Evolutionary conservation across 176 grass and related monocot species (phyloP), one percentile per base, ranked within the genome.

Genomic region (Tuctoria greenei): DNA sequence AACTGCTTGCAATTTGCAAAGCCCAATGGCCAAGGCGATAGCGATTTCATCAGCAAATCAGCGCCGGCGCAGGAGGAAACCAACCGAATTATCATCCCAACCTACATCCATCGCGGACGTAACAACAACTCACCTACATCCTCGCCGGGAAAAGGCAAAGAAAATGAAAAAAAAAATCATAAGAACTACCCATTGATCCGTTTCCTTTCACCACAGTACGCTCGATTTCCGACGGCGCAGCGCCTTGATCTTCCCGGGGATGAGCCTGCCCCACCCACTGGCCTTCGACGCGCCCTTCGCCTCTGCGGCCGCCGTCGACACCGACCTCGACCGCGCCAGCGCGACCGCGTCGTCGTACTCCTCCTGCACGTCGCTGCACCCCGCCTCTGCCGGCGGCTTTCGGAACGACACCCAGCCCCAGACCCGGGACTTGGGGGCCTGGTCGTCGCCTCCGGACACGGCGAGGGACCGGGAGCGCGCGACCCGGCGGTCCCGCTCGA

Each of bases 211-310:
- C 61, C 49, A 6, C 5, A 64, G 66, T 0, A 71, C 60, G 16
- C 72, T 44, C 2, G 78, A 73, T 78, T 88, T 97, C 21, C 79
- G 89, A 40, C 77, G 67, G 26, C 85, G 85, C 58, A 99, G 83
- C 54, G 74, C 84, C 72, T 84, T 92, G 81, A 92, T 90, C 69
- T 86, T 84, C 54, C 85, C 81, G 0, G 91, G 68, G 9, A 95
- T 80, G 49, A 87, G 72, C 82, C 80, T 73, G 3, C 83, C 76
- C 90, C 83, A 90, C 49, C 79, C 52, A 0, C 67, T 75, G 25
- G 58, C 10, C 64, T 83, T 85, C 7, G 44, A 11, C 10, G 67
- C 6, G 2, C 6, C 42, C 38, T 77, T 89, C 40, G 61, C 44
- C 56, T 34, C 43, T 10, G 23, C 70, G 17, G 38, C 61, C 26